Evolutionary conservation across 2,329 filamentous ascomycete genomes (phyloP).

Genomic region (Corniculantispora saksenae): DNA sequence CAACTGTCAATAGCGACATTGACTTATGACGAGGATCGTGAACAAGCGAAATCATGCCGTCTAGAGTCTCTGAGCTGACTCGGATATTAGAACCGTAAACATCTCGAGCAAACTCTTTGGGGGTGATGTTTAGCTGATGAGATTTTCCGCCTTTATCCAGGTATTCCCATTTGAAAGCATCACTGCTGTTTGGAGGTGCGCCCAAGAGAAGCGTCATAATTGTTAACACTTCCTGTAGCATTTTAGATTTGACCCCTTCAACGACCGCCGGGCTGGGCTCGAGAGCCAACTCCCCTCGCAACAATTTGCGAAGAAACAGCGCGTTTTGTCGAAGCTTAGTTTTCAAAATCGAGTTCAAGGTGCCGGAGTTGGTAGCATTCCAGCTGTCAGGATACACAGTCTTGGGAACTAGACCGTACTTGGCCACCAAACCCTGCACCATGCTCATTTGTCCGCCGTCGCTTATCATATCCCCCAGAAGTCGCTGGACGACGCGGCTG

Average conservation of each 20-base stretch:
- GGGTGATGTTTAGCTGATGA: constrained; percentile 64
- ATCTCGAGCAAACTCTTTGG: constrained; percentile 70
- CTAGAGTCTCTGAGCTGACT: constrained; percentile 61
- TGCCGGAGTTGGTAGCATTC: constrained; percentile 70
- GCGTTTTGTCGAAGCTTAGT: constrained; percentile 87
- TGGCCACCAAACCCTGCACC: constrained; percentile 80
- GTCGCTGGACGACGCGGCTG: constrained; percentile 68
- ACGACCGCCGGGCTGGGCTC: constrained; percentile 38
- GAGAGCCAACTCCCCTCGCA: constrained; percentile 27
- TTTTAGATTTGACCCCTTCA: constrained; percentile 64
- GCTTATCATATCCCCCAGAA: constrained; percentile 67
- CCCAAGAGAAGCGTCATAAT: constrained; percentile 83
- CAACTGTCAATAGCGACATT: constrained; percentile 71
- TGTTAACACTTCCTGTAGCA: constrained; percentile 77
- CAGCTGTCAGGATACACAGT: constrained; percentile 78
- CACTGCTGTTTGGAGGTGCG: constrained; percentile 68
- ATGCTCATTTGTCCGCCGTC: constrained; percentile 94
- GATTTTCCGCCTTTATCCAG: constrained; percentile 68
- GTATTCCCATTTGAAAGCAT: constrained; percentile 79
- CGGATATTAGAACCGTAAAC: constrained; percentile 62
- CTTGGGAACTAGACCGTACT: constrained; percentile 88
- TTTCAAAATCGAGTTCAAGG: constrained; percentile 74
- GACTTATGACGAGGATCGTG: constrained; percentile 82
- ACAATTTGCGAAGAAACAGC: constrained; percentile 65
- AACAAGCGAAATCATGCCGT: constrained; percentile 75